Percentiles rank a stretch among this genome's conserved stretches.
phyloP scores from a whole-genome alignment of 305 asterid species.

The Ilex paraguariensis region DNA sequence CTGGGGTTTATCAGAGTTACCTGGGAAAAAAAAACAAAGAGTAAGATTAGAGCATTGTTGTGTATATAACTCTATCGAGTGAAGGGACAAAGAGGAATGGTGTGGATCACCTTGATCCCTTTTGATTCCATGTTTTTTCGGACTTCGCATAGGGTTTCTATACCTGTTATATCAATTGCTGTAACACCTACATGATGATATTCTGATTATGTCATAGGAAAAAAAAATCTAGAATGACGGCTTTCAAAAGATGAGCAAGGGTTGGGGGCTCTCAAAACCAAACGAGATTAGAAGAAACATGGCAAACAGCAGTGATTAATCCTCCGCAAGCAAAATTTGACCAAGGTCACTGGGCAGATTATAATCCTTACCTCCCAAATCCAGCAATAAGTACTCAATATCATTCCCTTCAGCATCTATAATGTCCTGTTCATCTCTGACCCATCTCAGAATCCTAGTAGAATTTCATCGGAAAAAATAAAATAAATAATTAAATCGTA shows the following conservation, averaged over 20 bases:
- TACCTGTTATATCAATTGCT: conserved; percentile 69
- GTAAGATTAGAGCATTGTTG: background rate
- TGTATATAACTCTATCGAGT: background rate
- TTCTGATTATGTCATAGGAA: background rate
- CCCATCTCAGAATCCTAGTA: conserved; percentile 71
- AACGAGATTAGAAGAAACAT: no score
- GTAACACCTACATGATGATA: conserved; percentile 41
- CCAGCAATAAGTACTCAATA: conserved; percentile 58
- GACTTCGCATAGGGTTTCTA: conserved; percentile 56
- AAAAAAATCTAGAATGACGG: no score
- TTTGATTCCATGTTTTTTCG: conserved; percentile 36
- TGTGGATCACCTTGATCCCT: conserved; percentile 50
- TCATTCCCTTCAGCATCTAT: conserved; percentile 16
- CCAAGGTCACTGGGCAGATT: background rate
- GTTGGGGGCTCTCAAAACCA: no score
- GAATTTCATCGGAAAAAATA: background rate
- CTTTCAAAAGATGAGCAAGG: no score
- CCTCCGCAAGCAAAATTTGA: no score
- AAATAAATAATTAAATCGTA: no score
- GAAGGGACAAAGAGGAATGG: background rate
- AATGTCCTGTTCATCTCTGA: conserved; percentile 42
- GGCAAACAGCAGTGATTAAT: no score
- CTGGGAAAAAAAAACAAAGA: conserved; percentile 29
- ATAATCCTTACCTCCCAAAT: conserved; percentile 55
- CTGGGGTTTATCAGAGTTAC: conserved; percentile 69